Base-by-base conservation (phyloP, 2,329 filamentous ascomycete species). In the Ceratocystis variospora region DNA sequence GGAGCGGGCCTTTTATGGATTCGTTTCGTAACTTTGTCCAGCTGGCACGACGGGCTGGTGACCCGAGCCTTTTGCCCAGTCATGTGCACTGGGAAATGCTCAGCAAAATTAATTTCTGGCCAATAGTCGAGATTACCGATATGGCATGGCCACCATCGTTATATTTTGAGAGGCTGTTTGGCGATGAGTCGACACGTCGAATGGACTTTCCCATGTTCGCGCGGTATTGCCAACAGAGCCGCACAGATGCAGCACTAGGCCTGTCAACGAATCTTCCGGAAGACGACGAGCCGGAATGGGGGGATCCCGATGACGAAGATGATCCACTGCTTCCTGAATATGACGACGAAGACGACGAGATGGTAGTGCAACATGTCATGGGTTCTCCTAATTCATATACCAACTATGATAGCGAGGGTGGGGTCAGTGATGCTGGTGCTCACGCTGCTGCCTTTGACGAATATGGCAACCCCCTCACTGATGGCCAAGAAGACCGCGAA, bases 21-120 rank as follows among this genome's bases (percentile, higher is more conserved):
- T 15, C 22, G 7, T 59, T 62, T 17, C 17, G 37, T 41, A 31
- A 67, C n/a, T 50, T 64, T 25, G 55, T 50, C 17, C 28, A 61
- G 12, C 3, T 64, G 15, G 53, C 62, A 41, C 28, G 50, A 50
- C 10, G 44, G 33, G 28, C 10, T 61, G 25, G 37, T n/a, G 6
- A 25, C n/a, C 25, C 44, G 5, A 1, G 6, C 2, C 12, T 10
- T 48, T 25, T 59, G 28, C 53, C 50, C 17, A 22, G 31, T 5
- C 12, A 33, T 44, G 37, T 59, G 22, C 48, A 37, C 31, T 67
- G 48, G 48, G 37, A 63, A 1, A 55, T 12, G 50, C 44, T 67
- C 5, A 17, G n/a, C 5, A 59, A 59, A 5, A 17, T 67, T 12
- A 61, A 61, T 15, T 67, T 67, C n/a, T 67, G 45, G 41, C 65